Conservation (phyloP, 1,139 yeast species). For the Lizanozyma gosingica region DNA sequence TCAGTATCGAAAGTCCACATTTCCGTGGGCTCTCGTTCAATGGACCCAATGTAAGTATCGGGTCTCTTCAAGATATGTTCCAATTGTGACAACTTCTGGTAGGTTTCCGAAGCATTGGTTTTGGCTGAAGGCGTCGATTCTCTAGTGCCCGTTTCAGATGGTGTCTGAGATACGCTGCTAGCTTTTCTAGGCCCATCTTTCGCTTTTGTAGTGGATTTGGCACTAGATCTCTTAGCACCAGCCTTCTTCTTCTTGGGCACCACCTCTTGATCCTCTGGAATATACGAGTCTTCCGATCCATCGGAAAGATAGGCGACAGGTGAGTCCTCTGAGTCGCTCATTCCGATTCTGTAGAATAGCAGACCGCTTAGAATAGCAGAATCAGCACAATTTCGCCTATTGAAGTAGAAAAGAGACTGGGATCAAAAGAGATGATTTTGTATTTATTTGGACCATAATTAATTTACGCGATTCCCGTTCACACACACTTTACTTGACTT, state of each 20-base stretch:
- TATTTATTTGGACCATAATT: no score
- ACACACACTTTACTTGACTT: no score
- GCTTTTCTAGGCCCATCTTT: not conserved
- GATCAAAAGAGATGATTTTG: no score
- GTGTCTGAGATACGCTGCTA: not conserved
- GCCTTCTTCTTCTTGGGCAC: not conserved
- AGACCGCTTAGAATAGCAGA: no score
- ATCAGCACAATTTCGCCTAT: no score
- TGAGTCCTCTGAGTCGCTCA: not conserved
- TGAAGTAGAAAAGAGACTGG: no score
- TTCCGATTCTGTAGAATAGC: no score
- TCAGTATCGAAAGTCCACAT: conserved; percentile 82
- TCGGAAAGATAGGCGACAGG: not conserved
- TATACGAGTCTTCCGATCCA: not conserved
- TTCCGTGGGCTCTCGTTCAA: conserved; percentile 68
- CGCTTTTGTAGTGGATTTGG: not conserved
- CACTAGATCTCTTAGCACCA: not conserved
- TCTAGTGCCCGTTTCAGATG: conserved; percentile 1
- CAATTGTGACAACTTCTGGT: conserved; percentile 87
- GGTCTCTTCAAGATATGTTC: conserved; percentile 97
- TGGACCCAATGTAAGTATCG: conserved; percentile 95
- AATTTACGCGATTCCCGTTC: no score
- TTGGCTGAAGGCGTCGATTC: conserved; percentile 5
- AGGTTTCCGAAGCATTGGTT: conserved; percentile 57
- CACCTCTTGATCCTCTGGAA: not conserved